phyloP scores from a whole-genome alignment of 495 filamentous ascomycete genomes.

The Podospora didyma region DNA sequence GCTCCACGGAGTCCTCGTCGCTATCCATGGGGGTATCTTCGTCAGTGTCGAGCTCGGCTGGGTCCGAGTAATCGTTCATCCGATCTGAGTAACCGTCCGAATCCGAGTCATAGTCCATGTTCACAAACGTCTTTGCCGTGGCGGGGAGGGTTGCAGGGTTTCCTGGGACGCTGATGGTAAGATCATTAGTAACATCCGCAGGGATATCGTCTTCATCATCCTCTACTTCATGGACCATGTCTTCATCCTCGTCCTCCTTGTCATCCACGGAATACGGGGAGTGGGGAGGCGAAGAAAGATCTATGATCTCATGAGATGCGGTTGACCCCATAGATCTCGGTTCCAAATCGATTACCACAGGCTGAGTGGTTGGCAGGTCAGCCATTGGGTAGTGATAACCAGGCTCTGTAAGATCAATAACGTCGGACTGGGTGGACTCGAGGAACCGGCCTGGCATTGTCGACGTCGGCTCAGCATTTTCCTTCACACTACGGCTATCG shows the following conservation, averaged over 20 bases:
- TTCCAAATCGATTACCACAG: too few species aligned
- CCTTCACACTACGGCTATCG: neutral
- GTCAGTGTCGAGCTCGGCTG: neutral
- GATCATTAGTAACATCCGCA: too few species aligned
- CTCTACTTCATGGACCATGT: neutral
- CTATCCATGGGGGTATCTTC: neutral
- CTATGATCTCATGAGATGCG: conserved; percentile 6
- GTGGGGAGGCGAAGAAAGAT: conserved; percentile 12
- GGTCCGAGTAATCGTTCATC: neutral
- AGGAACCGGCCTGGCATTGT: neutral
- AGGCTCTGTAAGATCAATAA: conserved; percentile 16
- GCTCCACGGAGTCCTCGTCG: neutral
- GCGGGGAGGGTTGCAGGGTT: too few species aligned
- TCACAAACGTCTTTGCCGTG: neutral
- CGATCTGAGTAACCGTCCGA: neutral
- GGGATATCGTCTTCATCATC: neutral
- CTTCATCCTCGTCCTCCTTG: neutral
- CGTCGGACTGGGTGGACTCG: neutral
- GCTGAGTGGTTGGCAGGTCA: too few species aligned
- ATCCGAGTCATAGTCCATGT: neutral
- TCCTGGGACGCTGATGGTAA: too few species aligned
- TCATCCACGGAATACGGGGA: conserved; percentile 4
- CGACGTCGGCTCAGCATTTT: neutral
- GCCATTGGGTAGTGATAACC: too few species aligned
- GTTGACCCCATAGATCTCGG: too few species aligned